Evolutionary conservation across 1,139 yeast species (phyloP).

Genomic region (Candida pseudoviswanathii): DNA sequence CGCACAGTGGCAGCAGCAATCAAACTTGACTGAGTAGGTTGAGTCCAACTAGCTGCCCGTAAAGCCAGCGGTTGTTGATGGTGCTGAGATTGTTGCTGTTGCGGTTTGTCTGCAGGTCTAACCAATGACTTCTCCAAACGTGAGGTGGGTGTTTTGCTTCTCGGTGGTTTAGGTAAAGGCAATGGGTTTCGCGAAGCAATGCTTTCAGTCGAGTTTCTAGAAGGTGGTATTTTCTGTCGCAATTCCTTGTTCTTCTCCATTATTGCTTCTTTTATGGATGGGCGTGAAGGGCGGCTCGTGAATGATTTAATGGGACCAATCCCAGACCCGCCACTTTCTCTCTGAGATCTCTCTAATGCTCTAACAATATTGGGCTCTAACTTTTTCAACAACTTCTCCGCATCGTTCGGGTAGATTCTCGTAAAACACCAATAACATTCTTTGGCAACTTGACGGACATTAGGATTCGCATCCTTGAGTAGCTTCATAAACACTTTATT

Average conservation of each 20-base stretch:
- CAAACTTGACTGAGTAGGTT: slow-evolving; percentile 6
- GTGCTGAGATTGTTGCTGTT: neutral
- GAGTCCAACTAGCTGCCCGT: slow-evolving; percentile 14
- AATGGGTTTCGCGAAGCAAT: neutral
- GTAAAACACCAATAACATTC: slow-evolving; percentile 72
- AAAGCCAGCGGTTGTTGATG: slow-evolving; percentile 4
- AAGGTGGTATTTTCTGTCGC: slow-evolving; percentile 27
- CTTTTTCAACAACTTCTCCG: slow-evolving; percentile 54
- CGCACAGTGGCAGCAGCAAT: slow-evolving; percentile 2
- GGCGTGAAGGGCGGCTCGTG: slow-evolving; percentile 18
- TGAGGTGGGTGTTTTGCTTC: slow-evolving; percentile 1
- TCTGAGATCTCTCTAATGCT: slow-evolving; percentile 46
- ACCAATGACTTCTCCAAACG: slow-evolving; percentile 7
- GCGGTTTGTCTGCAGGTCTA: neutral
- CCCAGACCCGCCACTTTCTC: slow-evolving; percentile 30
- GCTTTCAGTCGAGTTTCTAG: slow-evolving; percentile 19
- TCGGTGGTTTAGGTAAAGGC: slow-evolving; percentile 11
- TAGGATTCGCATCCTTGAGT: slow-evolving; percentile 77
- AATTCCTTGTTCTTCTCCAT: slow-evolving; percentile 38
- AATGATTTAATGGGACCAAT: slow-evolving; percentile 9
- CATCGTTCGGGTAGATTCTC: slow-evolving; percentile 48
- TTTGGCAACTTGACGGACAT: slow-evolving; percentile 77
- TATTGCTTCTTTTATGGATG: slow-evolving; percentile 37
- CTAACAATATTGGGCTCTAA: slow-evolving; percentile 40
- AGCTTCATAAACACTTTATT: slow-evolving; percentile 60